A percentile compares a stretch with the other conserved stretches of the same genome.
phyloP scores from a whole-genome alignment of 495 filamentous ascomycete genomes.

The Talaromyces ruber region DNA sequence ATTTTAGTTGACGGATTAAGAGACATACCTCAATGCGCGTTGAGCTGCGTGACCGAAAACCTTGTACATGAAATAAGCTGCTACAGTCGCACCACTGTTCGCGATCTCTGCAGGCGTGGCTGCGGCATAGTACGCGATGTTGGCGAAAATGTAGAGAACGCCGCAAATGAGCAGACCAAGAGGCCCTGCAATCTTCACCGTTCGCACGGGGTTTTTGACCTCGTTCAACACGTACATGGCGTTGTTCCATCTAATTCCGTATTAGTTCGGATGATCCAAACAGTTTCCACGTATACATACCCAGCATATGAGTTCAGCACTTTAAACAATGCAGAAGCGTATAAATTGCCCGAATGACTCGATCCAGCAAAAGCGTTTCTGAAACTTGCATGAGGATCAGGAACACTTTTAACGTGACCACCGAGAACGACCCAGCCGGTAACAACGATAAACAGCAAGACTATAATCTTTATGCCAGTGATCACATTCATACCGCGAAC shows the following conservation, averaged over 20 bases:
- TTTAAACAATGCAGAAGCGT: conserved; percentile 55
- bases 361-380: conserved; percentile 23
- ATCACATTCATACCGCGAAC: conserved; percentile 29
- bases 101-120: conserved; percentile 57
- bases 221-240: conserved; percentile 66
- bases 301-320: conserved; percentile 62
- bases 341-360: conserved; percentile 20
- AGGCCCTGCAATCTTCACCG: conserved; percentile 51
- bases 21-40: conserved; percentile 14
- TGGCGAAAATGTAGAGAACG: conserved; percentile 54
- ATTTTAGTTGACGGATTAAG: not conserved
- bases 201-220: conserved; percentile 58
- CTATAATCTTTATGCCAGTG: conserved; percentile 26
- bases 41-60: conserved; percentile 44
- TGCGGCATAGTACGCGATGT: conserved; percentile 59
- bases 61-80: conserved; percentile 55
- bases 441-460: conserved; percentile 30
- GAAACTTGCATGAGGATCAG: conserved; percentile 25
- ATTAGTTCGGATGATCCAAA: not conserved
- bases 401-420: conserved; percentile 18
- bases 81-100: conserved; percentile 52
- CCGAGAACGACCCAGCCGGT: conserved; percentile 28
- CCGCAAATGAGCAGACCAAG: conserved; percentile 49
- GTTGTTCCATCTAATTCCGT: conserved; percentile 37
- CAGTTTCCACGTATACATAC: conserved; percentile 2